Evolutionary conservation across 495 filamentous ascomycete species (phyloP), one percentile per base, ranked within the genome.

Genomic region (Trichoderma orchidacearum): DNA sequence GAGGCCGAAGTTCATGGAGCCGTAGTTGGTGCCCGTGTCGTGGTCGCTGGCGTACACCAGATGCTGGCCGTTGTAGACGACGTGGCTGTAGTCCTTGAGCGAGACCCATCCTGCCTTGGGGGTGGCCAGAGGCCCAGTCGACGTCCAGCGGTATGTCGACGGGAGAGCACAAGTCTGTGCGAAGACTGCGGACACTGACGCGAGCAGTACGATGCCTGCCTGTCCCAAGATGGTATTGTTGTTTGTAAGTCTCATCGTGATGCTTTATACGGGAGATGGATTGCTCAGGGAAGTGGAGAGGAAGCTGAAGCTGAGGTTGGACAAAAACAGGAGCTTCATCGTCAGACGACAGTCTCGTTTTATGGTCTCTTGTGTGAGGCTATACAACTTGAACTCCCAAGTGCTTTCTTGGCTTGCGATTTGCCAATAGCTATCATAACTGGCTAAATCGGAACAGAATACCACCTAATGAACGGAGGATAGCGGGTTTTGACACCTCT

Each of bases 51-150:
- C 77, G 59, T 81, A 83, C 4, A 82, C 80, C 13, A 83, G 66
- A 58, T 83, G 73, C 60, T 81, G 57, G 60, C 71, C 73, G 41
- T 83, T 76, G 68, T 72, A 77, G 5, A 70, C 59, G 28, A 77
- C 76, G 52, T 65, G 58, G 59, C 73, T 79, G 65, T 82, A 82
- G 70, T 84, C 80, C 59, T 85, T 85, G 27, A 85, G 69, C 1
- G 77, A 64, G 12, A 67, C 66, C 76, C 74, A 81, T 18, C 76
- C 78, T 1, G 67, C 65, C 59, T 76, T 72, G 0, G 80, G 80
- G 1, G 61, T 57, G 2, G 75, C 78, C 5, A 85, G 66, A 1
- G 74, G 30, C 2, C 61, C 70, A 11, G 68, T 73, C 15, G 75
- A 80, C 13, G 74, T 74, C 80, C 80, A 83, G n/a, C 57, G 60